These are phyloP conservation scores for Endothia cerciana DNA, from an alignment of 2,329 filamentous ascomycete species.

Conservation along the genomic window DNA sequence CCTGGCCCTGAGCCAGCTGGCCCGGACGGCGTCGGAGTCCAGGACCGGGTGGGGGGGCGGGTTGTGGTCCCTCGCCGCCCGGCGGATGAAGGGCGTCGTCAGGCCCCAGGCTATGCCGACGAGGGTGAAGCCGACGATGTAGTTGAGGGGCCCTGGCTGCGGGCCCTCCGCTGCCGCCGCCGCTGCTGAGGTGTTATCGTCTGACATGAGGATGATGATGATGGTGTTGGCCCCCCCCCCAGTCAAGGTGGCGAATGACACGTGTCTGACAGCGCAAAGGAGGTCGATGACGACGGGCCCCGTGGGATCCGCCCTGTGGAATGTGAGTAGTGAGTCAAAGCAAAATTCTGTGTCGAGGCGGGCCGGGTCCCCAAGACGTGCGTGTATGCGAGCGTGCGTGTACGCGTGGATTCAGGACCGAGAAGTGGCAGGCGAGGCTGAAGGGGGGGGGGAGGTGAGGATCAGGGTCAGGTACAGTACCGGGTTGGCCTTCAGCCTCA, in stretches of 20 bases:
- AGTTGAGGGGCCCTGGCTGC: constrained; percentile 70
- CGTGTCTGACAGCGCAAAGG: constrained; percentile 5
- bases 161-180: background rate
- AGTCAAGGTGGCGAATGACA: background rate
- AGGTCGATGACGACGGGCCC: background rate
- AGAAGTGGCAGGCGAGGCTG: background rate
- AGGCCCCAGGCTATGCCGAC: constrained; percentile 93
- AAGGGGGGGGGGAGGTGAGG: background rate
- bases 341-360: no score
- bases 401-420: background rate
- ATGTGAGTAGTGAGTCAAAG: no score
- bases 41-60: constrained; percentile 63
- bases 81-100: constrained; percentile 89
- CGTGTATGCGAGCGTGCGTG: background rate
- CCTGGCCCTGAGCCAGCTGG: constrained; percentile 65
- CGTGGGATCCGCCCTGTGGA: background rate
- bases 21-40: constrained; percentile 52
- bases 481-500: background rate
- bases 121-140: constrained; percentile 85
- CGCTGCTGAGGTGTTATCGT: constrained; percentile 2
- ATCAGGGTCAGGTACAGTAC: background rate
- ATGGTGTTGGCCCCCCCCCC: no score
- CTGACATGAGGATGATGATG: constrained; percentile 7
- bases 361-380: background rate
- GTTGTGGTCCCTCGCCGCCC: constrained; percentile 76